Conservation (phyloP, 2,329 filamentous ascomycete genomes). For the Didymella exigua region DNA sequence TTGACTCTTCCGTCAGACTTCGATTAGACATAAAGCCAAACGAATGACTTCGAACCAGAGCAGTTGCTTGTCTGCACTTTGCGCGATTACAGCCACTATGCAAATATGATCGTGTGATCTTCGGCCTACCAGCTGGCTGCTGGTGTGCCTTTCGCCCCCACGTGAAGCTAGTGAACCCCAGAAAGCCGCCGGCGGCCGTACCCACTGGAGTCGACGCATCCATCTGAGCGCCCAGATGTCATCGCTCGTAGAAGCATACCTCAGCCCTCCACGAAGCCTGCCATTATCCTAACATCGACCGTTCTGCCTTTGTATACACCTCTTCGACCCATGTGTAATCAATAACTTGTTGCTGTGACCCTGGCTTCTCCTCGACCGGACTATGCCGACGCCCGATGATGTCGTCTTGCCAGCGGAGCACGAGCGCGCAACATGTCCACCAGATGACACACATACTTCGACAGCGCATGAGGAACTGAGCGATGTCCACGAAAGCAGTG, state of each 20-base stretch:
- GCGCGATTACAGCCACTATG: background rate
- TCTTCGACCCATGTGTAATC: constrained; percentile 28
- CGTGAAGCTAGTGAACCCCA: constrained; percentile 14
- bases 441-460: constrained; percentile 48
- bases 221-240: constrained; percentile 11
- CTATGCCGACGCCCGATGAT: constrained; percentile 59
- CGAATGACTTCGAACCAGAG: background rate
- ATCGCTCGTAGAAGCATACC: constrained; percentile 12
- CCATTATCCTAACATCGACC: constrained; percentile 9
- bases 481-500: constrained; percentile 27
- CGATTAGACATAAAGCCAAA: background rate
- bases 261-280: constrained; percentile 3
- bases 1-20: background rate
- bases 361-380: constrained; percentile 37
- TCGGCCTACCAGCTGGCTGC: constrained; percentile 4
- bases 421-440: constrained; percentile 57
- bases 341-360: constrained; percentile 27
- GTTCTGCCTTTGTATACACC: constrained; percentile 12
- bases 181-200: constrained; percentile 3
- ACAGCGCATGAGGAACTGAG: constrained; percentile 38
- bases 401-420: constrained; percentile 50
- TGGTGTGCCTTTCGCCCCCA: constrained; percentile 10
- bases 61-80: background rate
- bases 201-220: constrained; percentile 16
- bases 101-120: constrained; percentile 7